These are phyloP conservation scores for Diaporthe sp. DNA, from an alignment of 2,329 filamentous ascomycete species.

Conservation along the genomic window DNA sequence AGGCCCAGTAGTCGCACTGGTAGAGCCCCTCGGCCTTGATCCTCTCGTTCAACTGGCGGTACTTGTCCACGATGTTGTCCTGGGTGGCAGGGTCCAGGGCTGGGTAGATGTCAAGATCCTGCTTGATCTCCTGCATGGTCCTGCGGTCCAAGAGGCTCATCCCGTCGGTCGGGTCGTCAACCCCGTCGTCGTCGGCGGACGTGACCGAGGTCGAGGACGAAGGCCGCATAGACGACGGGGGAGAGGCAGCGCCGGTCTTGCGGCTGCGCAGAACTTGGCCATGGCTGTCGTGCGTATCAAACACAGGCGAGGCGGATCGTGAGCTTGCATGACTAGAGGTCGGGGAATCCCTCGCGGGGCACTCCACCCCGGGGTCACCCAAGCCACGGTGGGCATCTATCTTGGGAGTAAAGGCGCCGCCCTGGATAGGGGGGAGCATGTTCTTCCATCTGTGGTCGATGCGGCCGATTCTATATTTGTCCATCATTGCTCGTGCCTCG, in stretches of 20 bases:
- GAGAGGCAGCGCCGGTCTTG: constrained; percentile 41
- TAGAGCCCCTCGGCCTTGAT: constrained; percentile 83
- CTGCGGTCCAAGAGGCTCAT: constrained; percentile 77
- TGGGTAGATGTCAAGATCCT: constrained; percentile 86
- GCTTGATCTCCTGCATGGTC: constrained; percentile 78
- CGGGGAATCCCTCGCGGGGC: constrained; percentile 30
- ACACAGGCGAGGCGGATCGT: constrained; percentile 64
- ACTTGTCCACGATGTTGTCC: constrained; percentile 80
- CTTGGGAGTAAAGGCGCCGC: constrained; percentile 75
- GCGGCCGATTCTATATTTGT: constrained; percentile 83
- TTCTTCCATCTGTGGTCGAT: constrained; percentile 87
- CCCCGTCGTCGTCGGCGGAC: constrained; percentile 53
- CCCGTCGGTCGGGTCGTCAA: constrained; percentile 55
- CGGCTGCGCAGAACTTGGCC: constrained; percentile 49
- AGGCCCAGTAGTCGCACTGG: constrained; percentile 84
- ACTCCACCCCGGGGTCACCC: constrained; percentile 37
- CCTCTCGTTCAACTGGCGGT: constrained; percentile 78
- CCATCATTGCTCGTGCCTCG: constrained; percentile 81
- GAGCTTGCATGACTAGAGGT: constrained; percentile 37
- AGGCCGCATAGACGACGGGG: constrained; percentile 40
- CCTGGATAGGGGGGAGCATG: constrained; percentile 91
- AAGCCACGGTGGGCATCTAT: constrained; percentile 50
- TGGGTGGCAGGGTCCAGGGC: constrained; percentile 79
- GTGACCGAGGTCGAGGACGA: constrained; percentile 72
- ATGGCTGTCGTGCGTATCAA: constrained; percentile 50